Evolutionary conservation across 2,329 filamentous ascomycete genomes (phyloP), one percentile per base, ranked within the genome.

Genomic region (Fusarium incarnatum): DNA sequence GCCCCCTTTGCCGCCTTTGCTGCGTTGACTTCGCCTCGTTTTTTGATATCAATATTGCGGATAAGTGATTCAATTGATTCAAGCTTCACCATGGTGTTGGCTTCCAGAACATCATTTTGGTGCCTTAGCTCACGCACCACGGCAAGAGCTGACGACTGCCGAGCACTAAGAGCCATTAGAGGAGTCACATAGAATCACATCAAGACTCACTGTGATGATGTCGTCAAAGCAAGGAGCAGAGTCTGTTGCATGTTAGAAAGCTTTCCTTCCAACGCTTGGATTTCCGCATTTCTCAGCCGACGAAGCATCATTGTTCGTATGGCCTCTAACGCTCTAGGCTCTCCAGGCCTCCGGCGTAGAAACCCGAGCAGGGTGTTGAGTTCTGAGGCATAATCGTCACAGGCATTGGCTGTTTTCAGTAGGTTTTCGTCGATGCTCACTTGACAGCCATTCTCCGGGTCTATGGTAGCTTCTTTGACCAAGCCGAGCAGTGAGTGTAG

Each of bases 101-200:
- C 47, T n/a, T 34, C 47, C 5, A 50, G 10, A 2, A n/a, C 11
- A 2, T 16, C 30, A 3, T 37, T 50, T 2, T 37, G 47, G 0
- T 37, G 30, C 30, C n/a, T 50, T 8, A 50, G 8, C 3, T 34
- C 16, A n/a, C 8, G 47, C n/a, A 50, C 16, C 11, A 9, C 16
- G 4, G 12, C 30, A 6, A 50, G 3, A 9, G 8, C 47, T 15
- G 47, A 50, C 5, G 47, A 50, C 2, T 50, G 47, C 3, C 47
- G 20, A 4, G 30, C 22, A 9, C 47, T 50, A 50, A 4, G 7
- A 2, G 1, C 4, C 0, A 1, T 50, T 9, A 50, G 11, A 4
- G 15, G 2, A 0, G 1, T 6, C 18, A 12, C 2, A 16, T 2
- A 4, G 16, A 11, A 2, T 6, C 0, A 12, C 13, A 27, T 27